A percentile compares a stretch with the other conserved stretches of the same genome.
Evolutionary conservation across 2,329 filamentous ascomycete species (phyloP).

Genomic region (Fusarium paranaense): DNA sequence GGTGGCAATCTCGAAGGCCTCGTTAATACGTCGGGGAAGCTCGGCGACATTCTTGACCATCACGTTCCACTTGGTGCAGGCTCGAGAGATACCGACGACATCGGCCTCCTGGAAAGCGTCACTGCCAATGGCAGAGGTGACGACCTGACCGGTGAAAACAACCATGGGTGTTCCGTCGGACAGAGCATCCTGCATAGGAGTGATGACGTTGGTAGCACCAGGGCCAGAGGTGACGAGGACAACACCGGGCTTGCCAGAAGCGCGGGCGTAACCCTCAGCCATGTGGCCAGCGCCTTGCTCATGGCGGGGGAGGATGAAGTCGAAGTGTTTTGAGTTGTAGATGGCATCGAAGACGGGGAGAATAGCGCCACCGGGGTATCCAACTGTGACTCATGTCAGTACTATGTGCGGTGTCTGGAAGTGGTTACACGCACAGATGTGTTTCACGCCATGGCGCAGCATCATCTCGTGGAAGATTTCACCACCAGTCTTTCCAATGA

Average conservation of each 20-base stretch:
- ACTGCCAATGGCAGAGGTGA: constrained; percentile 89
- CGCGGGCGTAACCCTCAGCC: constrained; percentile 96
- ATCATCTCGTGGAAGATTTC: constrained; percentile 99
- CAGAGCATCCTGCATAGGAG: constrained; percentile 94
- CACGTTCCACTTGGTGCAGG: constrained; percentile 99
- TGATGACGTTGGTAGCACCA: constrained; percentile 95
- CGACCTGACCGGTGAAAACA: constrained; percentile 94
- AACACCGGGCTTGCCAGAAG: constrained; percentile 92
- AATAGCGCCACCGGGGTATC: constrained; percentile 95
- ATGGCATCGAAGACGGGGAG: constrained; percentile 98
- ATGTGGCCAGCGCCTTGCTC: constrained; percentile 99
- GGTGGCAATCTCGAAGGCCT: constrained; percentile 97
- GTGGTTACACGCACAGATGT: constrained; percentile 80
- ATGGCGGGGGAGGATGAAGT: constrained; percentile 94
- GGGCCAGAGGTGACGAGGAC: constrained; percentile 97
- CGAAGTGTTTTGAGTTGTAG: constrained; percentile 96
- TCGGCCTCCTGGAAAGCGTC: constrained; percentile 98
- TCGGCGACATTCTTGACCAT: constrained; percentile 98
- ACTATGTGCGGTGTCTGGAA: constrained; percentile 13
- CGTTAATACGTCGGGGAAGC: constrained; percentile 92
- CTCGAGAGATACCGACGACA: constrained; percentile 90
- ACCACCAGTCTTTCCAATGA: constrained; percentile 94
- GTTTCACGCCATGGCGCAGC: constrained; percentile 90
- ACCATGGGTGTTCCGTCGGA: constrained; percentile 97
- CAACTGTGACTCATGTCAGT: constrained; percentile 64